A percentile compares a stretch with the other conserved stretches of the same genome.
These are phyloP conservation scores for Heimioporus punctisporus DNA, from an alignment of 1,284 basidiomycete genomes.

Conservation along the genomic window DNA sequence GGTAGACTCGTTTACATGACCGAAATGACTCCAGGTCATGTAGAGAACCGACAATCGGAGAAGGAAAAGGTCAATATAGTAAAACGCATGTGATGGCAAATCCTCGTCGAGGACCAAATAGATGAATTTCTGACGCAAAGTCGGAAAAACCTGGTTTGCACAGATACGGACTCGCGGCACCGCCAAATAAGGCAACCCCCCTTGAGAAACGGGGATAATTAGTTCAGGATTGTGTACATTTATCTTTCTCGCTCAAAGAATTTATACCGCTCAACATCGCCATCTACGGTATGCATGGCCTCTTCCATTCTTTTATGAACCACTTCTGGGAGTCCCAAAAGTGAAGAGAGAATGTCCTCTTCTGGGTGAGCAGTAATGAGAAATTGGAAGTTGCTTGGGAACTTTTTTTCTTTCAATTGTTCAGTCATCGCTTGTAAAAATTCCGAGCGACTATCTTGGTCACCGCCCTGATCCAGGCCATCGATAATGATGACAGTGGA, in stretches of 20 bases:
- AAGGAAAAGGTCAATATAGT: too few species aligned
- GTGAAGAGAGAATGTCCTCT: slow-evolving; percentile 16
- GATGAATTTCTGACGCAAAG: too few species aligned
- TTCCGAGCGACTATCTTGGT: slow-evolving; percentile 11
- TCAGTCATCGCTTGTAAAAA: slow-evolving; percentile 10
- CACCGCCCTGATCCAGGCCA: slow-evolving; percentile 26
- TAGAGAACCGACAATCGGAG: too few species aligned
- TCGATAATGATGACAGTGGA: slow-evolving; percentile 19
- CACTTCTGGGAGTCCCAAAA: slow-evolving; percentile 4
- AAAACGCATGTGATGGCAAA: too few species aligned
- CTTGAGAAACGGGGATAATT: too few species aligned
- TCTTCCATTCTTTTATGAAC: slow-evolving; percentile 16
- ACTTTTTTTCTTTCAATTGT: slow-evolving; percentile 7
- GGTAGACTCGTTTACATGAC: too few species aligned
- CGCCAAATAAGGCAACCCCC: too few species aligned
- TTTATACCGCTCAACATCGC: slow-evolving; percentile 19
- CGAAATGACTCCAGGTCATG: too few species aligned
- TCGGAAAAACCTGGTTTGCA: too few species aligned
- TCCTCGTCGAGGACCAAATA: too few species aligned
- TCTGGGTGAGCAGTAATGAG: slow-evolving; percentile 20
- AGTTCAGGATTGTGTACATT: slow-evolving; percentile 19
- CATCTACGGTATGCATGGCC: slow-evolving; percentile 10
- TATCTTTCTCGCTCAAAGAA: slow-evolving; percentile 6
- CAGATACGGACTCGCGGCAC: too few species aligned
- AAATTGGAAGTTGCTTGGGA: slow-evolving; percentile 20